Percentiles rank a stretch among this genome's conserved stretches.
Evolutionary conservation across 2,329 filamentous ascomycete genomes (phyloP).

Genomic region (Aschersonia sp.): DNA sequence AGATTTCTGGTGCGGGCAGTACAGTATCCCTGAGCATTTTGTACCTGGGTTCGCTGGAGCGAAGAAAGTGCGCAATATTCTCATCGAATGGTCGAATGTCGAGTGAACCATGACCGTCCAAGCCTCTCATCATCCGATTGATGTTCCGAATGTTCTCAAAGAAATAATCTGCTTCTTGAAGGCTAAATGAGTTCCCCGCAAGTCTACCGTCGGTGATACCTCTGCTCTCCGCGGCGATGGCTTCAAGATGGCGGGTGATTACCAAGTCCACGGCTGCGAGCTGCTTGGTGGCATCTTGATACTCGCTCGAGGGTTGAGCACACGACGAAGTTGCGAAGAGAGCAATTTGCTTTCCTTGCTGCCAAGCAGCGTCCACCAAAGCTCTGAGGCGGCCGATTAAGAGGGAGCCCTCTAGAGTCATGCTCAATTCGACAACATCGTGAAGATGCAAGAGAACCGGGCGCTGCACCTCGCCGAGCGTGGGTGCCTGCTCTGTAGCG

Average conservation of each 20-base stretch:
- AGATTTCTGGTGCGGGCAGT: slow-evolving; percentile 23
- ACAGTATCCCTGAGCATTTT: slow-evolving; percentile 19
- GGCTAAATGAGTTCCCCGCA: slow-evolving; percentile 3
- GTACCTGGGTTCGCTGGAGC: slow-evolving; percentile 11
- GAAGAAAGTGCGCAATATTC: slow-evolving; percentile 12
- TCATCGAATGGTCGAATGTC: slow-evolving; percentile 9
- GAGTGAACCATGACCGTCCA: slow-evolving; percentile 12
- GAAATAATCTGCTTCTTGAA: slow-evolving; percentile 24
- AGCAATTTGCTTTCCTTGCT: slow-evolving; percentile 55
- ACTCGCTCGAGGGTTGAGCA: slow-evolving; percentile 30
- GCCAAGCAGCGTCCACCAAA: slow-evolving; percentile 58
- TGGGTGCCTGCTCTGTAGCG: slow-evolving; percentile 24
- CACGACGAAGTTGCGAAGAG: slow-evolving; percentile 65
- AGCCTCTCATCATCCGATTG: slow-evolving; percentile 27
- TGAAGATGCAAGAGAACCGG: slow-evolving; percentile 63
- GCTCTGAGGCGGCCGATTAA: slow-evolving; percentile 58
- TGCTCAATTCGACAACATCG: slow-evolving; percentile 67
- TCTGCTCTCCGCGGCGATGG: slow-evolving; percentile 11
- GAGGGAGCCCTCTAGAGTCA: slow-evolving; percentile 51
- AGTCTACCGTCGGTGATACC: neutral
- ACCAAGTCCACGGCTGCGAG: slow-evolving; percentile 26
- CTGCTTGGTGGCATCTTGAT: slow-evolving; percentile 22
- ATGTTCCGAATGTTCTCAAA: slow-evolving; percentile 32
- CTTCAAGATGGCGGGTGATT: slow-evolving; percentile 20
- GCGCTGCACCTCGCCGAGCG: slow-evolving; percentile 14